Evolutionary conservation across 768 basidiomycete genomes (phyloP).

Genomic region (Cystobasidium onofrii): DNA sequence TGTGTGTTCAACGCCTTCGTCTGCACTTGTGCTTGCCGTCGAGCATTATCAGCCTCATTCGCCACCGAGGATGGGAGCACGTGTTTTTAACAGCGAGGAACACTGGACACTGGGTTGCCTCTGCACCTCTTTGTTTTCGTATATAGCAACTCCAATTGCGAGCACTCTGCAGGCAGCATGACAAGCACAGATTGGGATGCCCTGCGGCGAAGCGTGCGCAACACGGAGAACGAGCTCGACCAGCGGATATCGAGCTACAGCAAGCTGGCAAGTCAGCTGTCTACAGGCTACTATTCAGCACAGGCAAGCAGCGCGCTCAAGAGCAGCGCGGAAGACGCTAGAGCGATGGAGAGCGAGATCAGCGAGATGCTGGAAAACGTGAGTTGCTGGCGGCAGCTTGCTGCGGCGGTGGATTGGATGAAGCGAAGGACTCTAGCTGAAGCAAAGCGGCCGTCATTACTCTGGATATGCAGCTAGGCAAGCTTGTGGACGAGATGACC

Average conservation of each 20-base stretch:
- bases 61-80: too few species aligned
- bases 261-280: slow-evolving; percentile 60
- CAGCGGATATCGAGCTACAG: slow-evolving; percentile 83
- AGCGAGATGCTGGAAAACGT: slow-evolving; percentile 82
- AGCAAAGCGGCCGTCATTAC: too few species aligned
- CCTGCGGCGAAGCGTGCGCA: slow-evolving; percentile 81
- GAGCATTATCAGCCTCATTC: too few species aligned
- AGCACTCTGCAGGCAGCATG: slow-evolving; percentile 1
- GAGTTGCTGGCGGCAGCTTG: slow-evolving; percentile 36
- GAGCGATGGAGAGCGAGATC: slow-evolving; percentile 69
- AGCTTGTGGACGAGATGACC: slow-evolving; percentile 73
- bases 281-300: slow-evolving; percentile 43
- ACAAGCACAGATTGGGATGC: slow-evolving; percentile 58
- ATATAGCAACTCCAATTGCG: not conserved
- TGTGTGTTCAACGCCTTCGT: too few species aligned
- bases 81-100: too few species aligned
- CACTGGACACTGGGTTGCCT: too few species aligned
- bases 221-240: slow-evolving; percentile 85
- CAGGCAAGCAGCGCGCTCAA: slow-evolving; percentile 50
- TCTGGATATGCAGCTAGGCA: slow-evolving; percentile 34
- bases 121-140: too few species aligned
- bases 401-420: too few species aligned
- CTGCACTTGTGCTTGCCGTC: too few species aligned
- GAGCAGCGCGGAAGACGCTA: slow-evolving; percentile 57
- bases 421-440: too few species aligned